phyloP scores from a whole-genome alignment of 2,329 filamentous ascomycete genomes.

The Fusarium anthophilum region DNA sequence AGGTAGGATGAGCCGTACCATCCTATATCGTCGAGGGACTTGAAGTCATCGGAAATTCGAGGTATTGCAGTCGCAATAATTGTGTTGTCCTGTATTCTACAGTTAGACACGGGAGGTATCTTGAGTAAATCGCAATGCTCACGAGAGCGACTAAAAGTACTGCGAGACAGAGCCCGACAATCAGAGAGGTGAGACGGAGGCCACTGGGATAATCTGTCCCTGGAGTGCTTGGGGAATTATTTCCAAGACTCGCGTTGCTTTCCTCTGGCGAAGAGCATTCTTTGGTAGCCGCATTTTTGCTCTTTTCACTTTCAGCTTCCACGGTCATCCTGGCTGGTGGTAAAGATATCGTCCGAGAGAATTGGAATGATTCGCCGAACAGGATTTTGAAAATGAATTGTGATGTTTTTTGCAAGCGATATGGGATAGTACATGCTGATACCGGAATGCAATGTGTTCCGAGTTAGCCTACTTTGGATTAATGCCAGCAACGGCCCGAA shows the following conservation, averaged over 20 bases:
- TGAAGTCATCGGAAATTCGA: neutral
- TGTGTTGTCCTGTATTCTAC: neutral
- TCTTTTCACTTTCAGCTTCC: neutral
- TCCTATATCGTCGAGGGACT: neutral
- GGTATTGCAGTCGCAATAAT: neutral
- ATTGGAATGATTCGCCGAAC: neutral
- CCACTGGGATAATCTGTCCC: neutral
- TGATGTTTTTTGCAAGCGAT: neutral
- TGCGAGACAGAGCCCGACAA: neutral
- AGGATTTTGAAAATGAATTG: fast-evolving
- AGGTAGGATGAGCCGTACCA: constrained; percentile 9
- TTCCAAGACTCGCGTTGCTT: neutral
- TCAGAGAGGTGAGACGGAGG: neutral
- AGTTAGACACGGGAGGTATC: neutral
- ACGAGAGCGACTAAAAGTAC: neutral
- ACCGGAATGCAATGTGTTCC: neutral
- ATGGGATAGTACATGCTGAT: neutral
- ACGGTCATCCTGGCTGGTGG: neutral
- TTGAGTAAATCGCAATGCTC: neutral
- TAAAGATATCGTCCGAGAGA: neutral
- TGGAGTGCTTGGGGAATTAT: neutral
- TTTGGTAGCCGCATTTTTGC: neutral
- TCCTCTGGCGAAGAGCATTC: neutral
- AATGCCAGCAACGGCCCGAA: neutral
- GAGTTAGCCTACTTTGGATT: neutral